These are phyloP conservation scores for Jatropha multifida DNA, from an alignment of 441 rosid species.

Conservation along the genomic window DNA sequence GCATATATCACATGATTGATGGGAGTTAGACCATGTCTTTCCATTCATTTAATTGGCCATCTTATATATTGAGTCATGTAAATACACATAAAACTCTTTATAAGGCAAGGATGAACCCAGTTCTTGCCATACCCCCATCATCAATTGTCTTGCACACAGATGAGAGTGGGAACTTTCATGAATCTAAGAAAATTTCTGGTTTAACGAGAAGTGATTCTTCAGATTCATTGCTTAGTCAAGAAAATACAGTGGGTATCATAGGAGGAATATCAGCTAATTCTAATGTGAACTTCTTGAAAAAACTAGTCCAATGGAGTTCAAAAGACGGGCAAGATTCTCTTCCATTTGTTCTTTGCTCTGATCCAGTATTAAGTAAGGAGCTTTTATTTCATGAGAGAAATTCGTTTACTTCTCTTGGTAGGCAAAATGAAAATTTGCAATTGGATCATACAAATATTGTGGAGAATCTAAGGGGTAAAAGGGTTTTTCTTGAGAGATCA, in stretches of 20 bases:
- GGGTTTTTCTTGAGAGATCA: slow-evolving; percentile 60
- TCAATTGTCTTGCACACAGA: slow-evolving; percentile 49
- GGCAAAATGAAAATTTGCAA: slow-evolving; percentile 27
- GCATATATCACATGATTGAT: slow-evolving; percentile 33
- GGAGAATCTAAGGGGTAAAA: slow-evolving; percentile 50
- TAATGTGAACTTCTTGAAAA: slow-evolving; percentile 53
- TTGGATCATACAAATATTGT: slow-evolving; percentile 36
- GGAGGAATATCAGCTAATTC: slow-evolving; percentile 62
- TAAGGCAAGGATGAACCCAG: slow-evolving; percentile 38
- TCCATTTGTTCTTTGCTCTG: slow-evolving; percentile 69
- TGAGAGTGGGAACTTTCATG: slow-evolving; percentile 44
- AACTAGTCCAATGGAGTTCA: slow-evolving; percentile 57
- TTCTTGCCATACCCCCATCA: slow-evolving; percentile 42
- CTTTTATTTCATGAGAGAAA: slow-evolving; percentile 41
- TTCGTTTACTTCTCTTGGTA: slow-evolving; percentile 32
- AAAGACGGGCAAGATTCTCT: slow-evolving; percentile 41
- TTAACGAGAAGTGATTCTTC: slow-evolving; percentile 23
- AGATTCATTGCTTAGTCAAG: slow-evolving; percentile 44
- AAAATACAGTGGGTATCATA: slow-evolving; percentile 63
- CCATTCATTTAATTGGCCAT: slow-evolving; percentile 38
- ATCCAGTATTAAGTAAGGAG: slow-evolving; percentile 57
- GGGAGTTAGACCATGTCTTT: slow-evolving; percentile 48
- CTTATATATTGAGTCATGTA: slow-evolving; percentile 30
- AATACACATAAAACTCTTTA: slow-evolving; percentile 25
- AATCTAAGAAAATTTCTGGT: slow-evolving; percentile 38